Percentiles rank a stretch among this genome's conserved stretches.
These are phyloP conservation scores for Oryza meridionalis DNA, from an alignment of 176 grass and related monocot genomes.

Conservation along the genomic window DNA sequence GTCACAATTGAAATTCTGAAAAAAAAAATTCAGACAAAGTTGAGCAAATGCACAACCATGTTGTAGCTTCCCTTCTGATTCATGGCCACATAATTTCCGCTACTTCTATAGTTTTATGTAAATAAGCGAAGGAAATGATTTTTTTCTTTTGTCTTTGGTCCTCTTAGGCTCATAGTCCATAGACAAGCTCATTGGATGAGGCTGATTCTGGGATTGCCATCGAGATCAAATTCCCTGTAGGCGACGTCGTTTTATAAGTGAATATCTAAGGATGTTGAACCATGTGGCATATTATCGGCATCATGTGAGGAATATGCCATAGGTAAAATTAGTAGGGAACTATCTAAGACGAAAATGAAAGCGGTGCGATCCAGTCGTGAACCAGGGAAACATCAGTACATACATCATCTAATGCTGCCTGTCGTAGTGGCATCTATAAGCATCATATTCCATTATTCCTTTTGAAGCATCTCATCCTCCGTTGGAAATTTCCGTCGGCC, in stretches of 20 bases:
- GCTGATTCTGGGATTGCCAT: neutral
- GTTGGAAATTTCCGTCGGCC: neutral
- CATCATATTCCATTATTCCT: neutral
- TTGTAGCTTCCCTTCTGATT: too few species aligned
- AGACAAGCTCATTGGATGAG: neutral
- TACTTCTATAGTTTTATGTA: neutral
- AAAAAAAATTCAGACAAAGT: neutral
- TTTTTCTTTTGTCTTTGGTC: neutral
- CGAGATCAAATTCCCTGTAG: neutral
- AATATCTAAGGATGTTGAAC: neutral
- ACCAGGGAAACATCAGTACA: neutral
- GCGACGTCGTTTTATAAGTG: neutral
- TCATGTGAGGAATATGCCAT: neutral
- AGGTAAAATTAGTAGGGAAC: too few species aligned
- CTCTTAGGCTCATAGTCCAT: neutral
- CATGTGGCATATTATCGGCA: neutral
- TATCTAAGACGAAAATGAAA: neutral
- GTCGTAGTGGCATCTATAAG: neutral
- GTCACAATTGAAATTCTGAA: too few species aligned
- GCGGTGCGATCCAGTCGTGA: neutral
- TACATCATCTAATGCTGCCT: neutral
- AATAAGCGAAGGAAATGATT: neutral
- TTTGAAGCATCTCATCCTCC: neutral
- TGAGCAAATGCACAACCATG: neutral
- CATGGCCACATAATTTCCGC: neutral